These are phyloP conservation scores for Acer campestre DNA, from an alignment of 345 rosid genomes.

Conservation along the genomic window DNA sequence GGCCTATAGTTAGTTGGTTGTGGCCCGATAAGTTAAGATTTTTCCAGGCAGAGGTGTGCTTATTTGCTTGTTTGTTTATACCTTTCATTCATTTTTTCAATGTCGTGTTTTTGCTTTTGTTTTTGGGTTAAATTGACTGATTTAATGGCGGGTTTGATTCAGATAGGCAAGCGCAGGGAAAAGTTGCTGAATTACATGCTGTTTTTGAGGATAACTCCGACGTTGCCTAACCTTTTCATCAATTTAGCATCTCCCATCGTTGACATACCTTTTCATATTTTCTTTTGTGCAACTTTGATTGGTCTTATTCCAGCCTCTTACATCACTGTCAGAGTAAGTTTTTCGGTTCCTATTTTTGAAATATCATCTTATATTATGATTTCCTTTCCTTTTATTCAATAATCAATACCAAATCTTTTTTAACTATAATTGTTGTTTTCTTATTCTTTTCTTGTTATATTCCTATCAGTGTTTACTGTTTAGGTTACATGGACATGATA, in stretches of 20 bases:
- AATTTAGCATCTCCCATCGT: conserved; percentile 97
- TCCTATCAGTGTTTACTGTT: neutral
- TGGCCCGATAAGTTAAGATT: conserved; percentile 97
- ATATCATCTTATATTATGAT: conserved; percentile 11
- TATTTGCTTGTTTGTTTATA: neutral
- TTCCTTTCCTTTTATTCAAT: neutral
- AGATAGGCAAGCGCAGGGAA: conserved; percentile 90
- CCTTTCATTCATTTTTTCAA: neutral
- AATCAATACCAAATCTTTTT: no score
- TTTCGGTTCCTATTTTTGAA: neutral
- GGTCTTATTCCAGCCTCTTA: conserved; percentile 95
- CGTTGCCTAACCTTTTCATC: conserved; percentile 93
- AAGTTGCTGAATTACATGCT: conserved; percentile 96
- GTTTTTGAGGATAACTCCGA: conserved; percentile 92
- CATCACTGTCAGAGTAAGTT: conserved; percentile 86
- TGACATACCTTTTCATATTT: conserved; percentile 92
- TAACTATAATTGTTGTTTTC: neutral
- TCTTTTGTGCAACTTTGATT: conserved; percentile 85
- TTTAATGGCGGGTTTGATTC: conserved; percentile 20
- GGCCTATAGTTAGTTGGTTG: conserved; percentile 87
- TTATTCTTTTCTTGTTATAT: neutral
- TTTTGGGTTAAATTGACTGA: conserved; percentile 1
- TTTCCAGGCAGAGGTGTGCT: conserved; percentile 88
- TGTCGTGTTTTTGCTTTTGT: conserved; percentile 5
- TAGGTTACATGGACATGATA: neutral